Evolutionary conservation across 2,329 filamentous ascomycete species (phyloP).

Genomic region (Pseudogymnoascus sp.): DNA sequence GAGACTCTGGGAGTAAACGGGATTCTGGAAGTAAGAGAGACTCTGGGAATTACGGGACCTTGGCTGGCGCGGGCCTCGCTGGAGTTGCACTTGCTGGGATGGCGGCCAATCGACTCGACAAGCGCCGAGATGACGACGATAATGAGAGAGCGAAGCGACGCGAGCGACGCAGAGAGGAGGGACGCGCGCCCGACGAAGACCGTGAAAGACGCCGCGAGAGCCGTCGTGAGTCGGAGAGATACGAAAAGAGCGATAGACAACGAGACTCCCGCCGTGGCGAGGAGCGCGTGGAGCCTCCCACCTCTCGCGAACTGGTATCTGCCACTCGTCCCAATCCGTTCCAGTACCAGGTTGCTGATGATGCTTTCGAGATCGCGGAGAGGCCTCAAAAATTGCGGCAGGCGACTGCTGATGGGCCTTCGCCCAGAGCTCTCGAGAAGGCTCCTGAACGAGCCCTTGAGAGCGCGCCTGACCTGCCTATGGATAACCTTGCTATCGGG

Average conservation of each 20-base stretch:
- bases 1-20: background rate
- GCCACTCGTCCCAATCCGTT: background rate
- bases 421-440: constrained; percentile 17
- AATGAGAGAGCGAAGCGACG: constrained; percentile 23
- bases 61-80: constrained; percentile 28
- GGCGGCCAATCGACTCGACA: constrained; percentile 30
- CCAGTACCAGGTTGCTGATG: constrained; percentile 4
- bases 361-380: constrained; percentile 1
- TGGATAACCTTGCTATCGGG: background rate
- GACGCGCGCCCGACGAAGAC: background rate
- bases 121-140: constrained; percentile 25
- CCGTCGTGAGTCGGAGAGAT: background rate
- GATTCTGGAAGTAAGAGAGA: background rate
- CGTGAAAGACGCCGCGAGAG: constrained; percentile 1
- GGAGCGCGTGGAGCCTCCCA: constrained; percentile 17
- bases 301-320: background rate
- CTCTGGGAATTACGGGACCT: constrained; percentile 24
- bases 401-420: constrained; percentile 12
- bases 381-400: constrained; percentile 5
- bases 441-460: constrained; percentile 15
- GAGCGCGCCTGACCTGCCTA: background rate
- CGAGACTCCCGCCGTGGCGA: constrained; percentile 18
- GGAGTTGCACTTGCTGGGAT: constrained; percentile 40
- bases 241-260: constrained; percentile 9
- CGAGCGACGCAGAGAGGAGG: constrained; percentile 27